Evolutionary conservation across 2,329 filamentous ascomycete genomes (phyloP), one percentile per base, ranked within the genome.

Genomic region (Cordyceps pruinosa): DNA sequence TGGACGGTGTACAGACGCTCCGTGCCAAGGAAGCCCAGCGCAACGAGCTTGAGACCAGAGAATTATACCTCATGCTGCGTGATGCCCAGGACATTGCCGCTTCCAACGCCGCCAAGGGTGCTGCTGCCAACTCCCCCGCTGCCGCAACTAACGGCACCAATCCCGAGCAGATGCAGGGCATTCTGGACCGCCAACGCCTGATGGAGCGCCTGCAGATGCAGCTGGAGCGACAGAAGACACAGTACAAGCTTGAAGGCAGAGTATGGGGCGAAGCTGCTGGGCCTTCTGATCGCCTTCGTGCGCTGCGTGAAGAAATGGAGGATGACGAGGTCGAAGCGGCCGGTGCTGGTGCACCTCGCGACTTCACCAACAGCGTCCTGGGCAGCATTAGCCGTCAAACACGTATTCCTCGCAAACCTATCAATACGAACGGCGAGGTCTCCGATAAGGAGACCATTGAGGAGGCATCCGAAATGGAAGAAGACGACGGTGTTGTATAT

Each of bases 51-150:
- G 94, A 99, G 74, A 97, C 93, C 2, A 83, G 94, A 75, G 94
- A 99, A 73, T 76, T 99, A 23, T 99, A 97, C 72, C 87, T 99
- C 57, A 99, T 99, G 94, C 86, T 99, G 62, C 86, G 93, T 60
- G 94, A 99, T 72, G 93, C 94, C 37, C 93, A 97, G 72, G 93
- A 99, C 67, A 90, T 97, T 63, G 93, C 93, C 46, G 92, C 91
- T 25, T 91, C 93, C 4, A 89, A 90, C 65, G 89, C 90, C 55
- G 74, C 74, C 56, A 85, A 84, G 69, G 75, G 76, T 61, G 76
- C 72, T 53, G 75, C 78, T 64, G 76, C 76, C 41, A 32, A 2
- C 19, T 23, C 35, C 17, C 57, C 85, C 39, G 79, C 72, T 49
- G 80, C 84, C 35, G 79, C 71, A 49, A 80, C 84, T 12, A 56